A percentile compares a stretch with the other conserved stretches of the same genome.
phyloP scores from a whole-genome alignment of 2,329 filamentous ascomycete genomes.

The Ceratocystis albifundus region DNA sequence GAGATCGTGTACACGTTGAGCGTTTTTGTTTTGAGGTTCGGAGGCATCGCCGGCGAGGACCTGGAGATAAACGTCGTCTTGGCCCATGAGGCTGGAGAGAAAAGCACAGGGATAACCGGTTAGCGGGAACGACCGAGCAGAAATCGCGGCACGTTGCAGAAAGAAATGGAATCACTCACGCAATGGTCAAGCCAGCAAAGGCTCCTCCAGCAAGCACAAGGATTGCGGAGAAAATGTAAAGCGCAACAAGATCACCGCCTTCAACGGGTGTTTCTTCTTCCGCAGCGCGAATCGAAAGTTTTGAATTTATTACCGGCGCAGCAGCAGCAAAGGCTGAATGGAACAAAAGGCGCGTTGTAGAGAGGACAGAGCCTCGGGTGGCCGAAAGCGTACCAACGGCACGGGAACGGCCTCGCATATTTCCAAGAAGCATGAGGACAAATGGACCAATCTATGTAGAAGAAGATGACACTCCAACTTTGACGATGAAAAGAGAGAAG shows the following conservation, averaged over 20 bases:
- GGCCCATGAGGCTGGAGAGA: slow-evolving; percentile 42
- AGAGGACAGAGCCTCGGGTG: slow-evolving; percentile 16
- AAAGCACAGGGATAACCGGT: neutral
- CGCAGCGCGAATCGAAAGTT: slow-evolving; percentile 27
- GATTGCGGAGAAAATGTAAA: slow-evolving; percentile 63
- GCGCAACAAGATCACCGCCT: slow-evolving; percentile 64
- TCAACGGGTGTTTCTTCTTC: slow-evolving; percentile 40
- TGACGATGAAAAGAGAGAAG: neutral
- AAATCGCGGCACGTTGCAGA: neutral
- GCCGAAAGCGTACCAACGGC: slow-evolving; percentile 16
- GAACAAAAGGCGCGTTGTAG: slow-evolving; percentile 19
- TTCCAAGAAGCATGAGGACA: neutral
- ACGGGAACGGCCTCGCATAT: slow-evolving; percentile 20
- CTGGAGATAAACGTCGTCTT: slow-evolving; percentile 94
- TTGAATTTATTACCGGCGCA: slow-evolving; percentile 33
- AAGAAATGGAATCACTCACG: slow-evolving; percentile 39
- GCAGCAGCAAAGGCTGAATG: slow-evolving; percentile 34
- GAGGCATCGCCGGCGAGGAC: slow-evolving; percentile 79
- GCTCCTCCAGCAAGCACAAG: slow-evolving; percentile 82
- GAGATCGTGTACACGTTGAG: slow-evolving; percentile 65
- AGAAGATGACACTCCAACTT: neutral
- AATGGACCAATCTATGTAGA: neutral
- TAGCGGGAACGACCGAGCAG: neutral
- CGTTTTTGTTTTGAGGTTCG: slow-evolving; percentile 76
- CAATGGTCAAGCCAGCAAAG: slow-evolving; percentile 88